phyloP scores from a whole-genome alignment of 108 stramenopile species.

The Asterionellopsis glacialis region DNA sequence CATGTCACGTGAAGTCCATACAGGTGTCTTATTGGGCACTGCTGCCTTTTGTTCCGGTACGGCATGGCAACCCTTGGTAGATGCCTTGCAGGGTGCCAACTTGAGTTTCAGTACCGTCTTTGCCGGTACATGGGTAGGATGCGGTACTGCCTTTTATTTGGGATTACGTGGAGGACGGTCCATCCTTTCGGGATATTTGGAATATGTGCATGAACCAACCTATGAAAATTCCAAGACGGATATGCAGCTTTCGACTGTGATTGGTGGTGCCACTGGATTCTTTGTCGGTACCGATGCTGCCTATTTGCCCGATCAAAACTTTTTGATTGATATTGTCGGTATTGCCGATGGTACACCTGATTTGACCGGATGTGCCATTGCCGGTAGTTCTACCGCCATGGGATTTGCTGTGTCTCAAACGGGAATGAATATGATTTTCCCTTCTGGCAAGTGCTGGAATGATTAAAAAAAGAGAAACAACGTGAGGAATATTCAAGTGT shows the following conservation, averaged over 20 bases:
- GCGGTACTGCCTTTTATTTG: constrained; percentile 73
- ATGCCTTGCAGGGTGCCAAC: constrained; percentile 69
- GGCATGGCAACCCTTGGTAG: constrained; percentile 79
- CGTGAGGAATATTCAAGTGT: too few species aligned
- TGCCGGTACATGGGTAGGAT: constrained; percentile 71
- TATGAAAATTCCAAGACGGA: constrained; percentile 64
- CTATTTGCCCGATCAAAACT: constrained; percentile 80
- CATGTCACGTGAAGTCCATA: constrained; percentile 49
- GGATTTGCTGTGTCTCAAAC: constrained; percentile 65
- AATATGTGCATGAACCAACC: constrained; percentile 57
- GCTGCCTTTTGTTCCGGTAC: constrained; percentile 83
- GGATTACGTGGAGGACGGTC: constrained; percentile 61
- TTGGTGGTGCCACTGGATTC: constrained; percentile 82
- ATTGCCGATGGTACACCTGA: constrained; percentile 57
- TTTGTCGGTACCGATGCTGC: constrained; percentile 84
- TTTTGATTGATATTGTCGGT: constrained; percentile 69
- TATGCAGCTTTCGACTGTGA: constrained; percentile 52
- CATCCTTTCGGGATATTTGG: constrained; percentile 40
- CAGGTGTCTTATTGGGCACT: constrained; percentile 57
- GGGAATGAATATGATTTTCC: constrained; percentile 57
- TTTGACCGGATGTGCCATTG: constrained; percentile 59
- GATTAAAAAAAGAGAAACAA: too few species aligned
- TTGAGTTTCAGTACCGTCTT: constrained; percentile 62
- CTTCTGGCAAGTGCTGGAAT: constrained; percentile 71
- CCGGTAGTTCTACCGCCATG: constrained; percentile 68